These are phyloP conservation scores for Leucocoprinus leucothites DNA, from an alignment of 768 basidiomycete species.

Conservation along the genomic window DNA sequence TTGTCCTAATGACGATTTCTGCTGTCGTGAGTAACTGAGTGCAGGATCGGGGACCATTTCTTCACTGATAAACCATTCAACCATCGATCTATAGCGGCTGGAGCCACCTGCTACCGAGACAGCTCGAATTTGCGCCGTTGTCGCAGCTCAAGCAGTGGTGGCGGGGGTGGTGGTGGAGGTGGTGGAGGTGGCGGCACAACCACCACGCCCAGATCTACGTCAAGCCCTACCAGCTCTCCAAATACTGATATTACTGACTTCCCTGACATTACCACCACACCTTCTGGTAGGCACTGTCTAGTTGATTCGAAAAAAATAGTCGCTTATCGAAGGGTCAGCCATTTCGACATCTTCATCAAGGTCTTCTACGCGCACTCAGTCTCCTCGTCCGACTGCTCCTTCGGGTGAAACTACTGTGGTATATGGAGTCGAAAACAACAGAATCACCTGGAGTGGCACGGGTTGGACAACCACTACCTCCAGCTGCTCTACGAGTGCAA, in stretches of 20 bases:
- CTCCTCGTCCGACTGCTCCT: neutral
- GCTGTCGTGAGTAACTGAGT: constrained; percentile 5
- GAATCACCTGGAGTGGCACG: constrained; percentile 4
- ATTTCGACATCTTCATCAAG: neutral
- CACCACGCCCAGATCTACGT: neutral
- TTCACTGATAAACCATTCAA: too few species aligned
- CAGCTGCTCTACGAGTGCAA: neutral
- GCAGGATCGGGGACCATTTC: too few species aligned
- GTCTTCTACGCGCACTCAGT: neutral
- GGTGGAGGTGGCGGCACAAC: neutral
- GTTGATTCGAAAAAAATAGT: neutral
- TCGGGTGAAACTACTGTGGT: neutral
- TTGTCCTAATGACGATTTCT: neutral
- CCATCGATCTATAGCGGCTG: neutral
- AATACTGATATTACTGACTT: neutral
- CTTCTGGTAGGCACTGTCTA: neutral
- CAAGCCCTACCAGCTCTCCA: neutral
- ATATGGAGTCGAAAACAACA: neutral
- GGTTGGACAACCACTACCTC: neutral
- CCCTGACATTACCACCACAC: neutral
- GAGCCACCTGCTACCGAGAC: neutral
- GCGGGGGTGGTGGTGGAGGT: too few species aligned
- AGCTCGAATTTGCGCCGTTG: neutral
- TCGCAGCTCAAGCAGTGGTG: neutral
- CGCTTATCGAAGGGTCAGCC: neutral